These are phyloP conservation scores for Acephala macrosclerotiorum DNA, from an alignment of 2,329 filamentous ascomycete genomes.

Conservation along the genomic window DNA sequence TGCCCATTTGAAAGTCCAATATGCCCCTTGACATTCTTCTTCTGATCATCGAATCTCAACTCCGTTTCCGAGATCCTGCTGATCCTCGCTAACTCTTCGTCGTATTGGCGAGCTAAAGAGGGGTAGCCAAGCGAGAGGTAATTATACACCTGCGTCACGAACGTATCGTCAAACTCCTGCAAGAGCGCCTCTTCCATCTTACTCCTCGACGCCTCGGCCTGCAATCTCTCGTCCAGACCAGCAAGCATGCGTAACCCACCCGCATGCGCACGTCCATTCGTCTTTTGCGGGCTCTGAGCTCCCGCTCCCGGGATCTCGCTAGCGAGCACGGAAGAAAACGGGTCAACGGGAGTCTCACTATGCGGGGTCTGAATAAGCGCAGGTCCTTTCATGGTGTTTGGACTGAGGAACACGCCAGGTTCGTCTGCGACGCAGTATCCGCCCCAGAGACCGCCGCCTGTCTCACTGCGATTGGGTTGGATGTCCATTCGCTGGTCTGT, in stretches of 20 bases:
- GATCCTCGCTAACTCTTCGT: conserved; percentile 85
- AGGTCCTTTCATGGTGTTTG: conserved; percentile 39
- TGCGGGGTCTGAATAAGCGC: conserved; percentile 48
- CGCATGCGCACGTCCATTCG: conserved; percentile 22
- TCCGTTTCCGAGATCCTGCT: conserved; percentile 73
- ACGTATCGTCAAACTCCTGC: conserved; percentile 79
- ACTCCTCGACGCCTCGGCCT: conserved; percentile 36
- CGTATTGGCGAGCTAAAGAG: conserved; percentile 81
- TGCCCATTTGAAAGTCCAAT: conserved; percentile 60
- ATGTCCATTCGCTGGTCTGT: conserved; percentile 70
- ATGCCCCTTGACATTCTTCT: conserved; percentile 74
- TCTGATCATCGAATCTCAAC: conserved; percentile 74
- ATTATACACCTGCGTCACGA: conserved; percentile 96
- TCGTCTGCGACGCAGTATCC: conserved; percentile 66
- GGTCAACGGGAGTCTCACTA: conserved; percentile 42
- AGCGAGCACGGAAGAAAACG: conserved; percentile 42
- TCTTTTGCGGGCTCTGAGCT: conserved; percentile 20
- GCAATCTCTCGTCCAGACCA: conserved; percentile 41
- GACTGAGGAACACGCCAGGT: conserved; percentile 46
- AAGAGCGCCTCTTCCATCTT: conserved; percentile 49
- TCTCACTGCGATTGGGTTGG: conserved; percentile 60
- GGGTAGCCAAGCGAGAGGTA: conserved; percentile 95
- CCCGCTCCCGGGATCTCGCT: conserved; percentile 23
- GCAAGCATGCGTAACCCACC: conserved; percentile 43
- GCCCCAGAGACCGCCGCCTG: conserved; percentile 77